Percentiles rank a stretch among this genome's conserved stretches.
These are phyloP conservation scores for Aspergillus baeticus DNA, from an alignment of 495 filamentous ascomycete genomes.

Conservation along the genomic window DNA sequence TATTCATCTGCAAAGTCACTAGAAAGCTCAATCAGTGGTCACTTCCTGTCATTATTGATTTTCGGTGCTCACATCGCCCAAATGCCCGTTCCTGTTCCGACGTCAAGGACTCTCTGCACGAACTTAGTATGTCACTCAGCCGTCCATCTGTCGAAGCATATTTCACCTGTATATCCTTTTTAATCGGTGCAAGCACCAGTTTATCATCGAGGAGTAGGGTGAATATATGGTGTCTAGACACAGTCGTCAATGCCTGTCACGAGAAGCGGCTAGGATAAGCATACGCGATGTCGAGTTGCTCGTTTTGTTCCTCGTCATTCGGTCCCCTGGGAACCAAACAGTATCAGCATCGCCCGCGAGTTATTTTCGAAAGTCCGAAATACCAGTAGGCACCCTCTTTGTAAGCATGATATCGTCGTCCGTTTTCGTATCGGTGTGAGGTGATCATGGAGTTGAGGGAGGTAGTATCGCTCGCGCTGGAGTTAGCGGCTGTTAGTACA, in stretches of 20 bases:
- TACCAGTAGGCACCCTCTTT: conserved; percentile 27
- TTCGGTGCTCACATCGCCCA: conserved; percentile 44
- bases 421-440: conserved; percentile 1
- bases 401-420: conserved; percentile 28
- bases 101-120: conserved; percentile 42
- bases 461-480: neutral
- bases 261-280: neutral
- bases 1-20: conserved; percentile 42
- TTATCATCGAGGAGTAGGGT: conserved; percentile 33
- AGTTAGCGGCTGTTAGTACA: neutral
- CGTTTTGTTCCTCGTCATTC: conserved; percentile 35
- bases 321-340: conserved; percentile 24
- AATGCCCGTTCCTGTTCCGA: conserved; percentile 57
- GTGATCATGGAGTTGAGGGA: neutral
- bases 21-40: neutral
- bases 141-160: conserved; percentile 15
- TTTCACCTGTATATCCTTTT: conserved; percentile 45
- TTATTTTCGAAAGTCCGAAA: neutral
- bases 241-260: neutral
- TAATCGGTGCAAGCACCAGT: conserved; percentile 18
- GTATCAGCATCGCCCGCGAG: neutral
- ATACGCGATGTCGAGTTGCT: conserved; percentile 30
- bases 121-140: neutral
- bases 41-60: neutral
- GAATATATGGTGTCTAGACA: conserved; percentile 34